Conservation (phyloP, 306 rosid genomes). For the Pachyrhizus erosus region DNA sequence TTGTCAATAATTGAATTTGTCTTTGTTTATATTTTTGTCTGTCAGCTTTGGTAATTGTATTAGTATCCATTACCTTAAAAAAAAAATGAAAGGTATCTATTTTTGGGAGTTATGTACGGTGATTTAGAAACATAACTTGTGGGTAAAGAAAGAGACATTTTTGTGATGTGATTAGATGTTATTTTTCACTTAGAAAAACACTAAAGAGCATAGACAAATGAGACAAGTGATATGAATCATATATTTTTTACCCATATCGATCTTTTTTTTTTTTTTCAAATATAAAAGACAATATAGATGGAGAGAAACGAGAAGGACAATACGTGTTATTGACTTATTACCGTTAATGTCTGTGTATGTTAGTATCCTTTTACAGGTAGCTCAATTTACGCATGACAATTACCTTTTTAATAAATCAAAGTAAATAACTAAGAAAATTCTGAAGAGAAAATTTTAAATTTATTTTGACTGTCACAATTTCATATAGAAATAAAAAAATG, state of each 20-base stretch:
- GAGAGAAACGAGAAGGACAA: background rate
- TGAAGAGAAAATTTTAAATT: no score
- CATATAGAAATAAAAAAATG: no score
- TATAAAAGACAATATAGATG: background rate
- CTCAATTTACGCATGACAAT: no score
- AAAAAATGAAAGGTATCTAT: background rate
- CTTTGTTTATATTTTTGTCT: background rate
- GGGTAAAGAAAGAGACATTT: background rate
- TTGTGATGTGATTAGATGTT: background rate
- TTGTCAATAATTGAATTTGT: constrained; percentile 14
- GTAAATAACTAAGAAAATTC: no score
- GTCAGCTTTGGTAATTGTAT: background rate
- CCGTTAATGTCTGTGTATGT: background rate
- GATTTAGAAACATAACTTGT: background rate
- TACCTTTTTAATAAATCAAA: no score
- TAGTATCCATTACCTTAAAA: background rate
- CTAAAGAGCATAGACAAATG: no score
- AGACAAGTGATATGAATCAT: background rate
- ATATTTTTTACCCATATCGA: no score
- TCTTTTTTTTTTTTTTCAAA: background rate
- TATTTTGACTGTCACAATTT: no score
- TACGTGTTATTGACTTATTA: background rate
- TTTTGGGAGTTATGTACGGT: background rate
- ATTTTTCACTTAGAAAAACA: background rate
- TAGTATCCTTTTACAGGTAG: background rate